A percentile compares a stretch with the other conserved stretches of the same genome.
phyloP scores from a whole-genome alignment of 139 green algal species.

The Desmodesmus armatus region DNA sequence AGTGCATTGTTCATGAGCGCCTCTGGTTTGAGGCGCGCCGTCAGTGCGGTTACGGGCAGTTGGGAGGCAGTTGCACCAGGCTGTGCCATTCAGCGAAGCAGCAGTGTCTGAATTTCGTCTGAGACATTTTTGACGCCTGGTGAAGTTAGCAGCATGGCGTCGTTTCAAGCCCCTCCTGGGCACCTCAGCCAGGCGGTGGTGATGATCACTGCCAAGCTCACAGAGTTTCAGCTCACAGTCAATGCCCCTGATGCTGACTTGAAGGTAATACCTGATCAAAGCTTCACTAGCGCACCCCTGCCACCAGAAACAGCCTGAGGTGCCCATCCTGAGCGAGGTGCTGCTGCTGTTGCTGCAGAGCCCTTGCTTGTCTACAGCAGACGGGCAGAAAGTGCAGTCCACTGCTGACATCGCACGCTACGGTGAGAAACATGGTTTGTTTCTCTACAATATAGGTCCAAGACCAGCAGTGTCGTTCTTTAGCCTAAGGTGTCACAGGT shows the following conservation, averaged over 20 bases:
- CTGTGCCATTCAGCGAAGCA: no score
- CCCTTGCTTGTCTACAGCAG: constrained; percentile 23
- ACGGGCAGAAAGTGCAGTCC: constrained; percentile 44
- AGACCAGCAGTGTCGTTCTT: background rate
- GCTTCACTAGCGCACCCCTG: no score
- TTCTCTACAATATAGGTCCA: background rate
- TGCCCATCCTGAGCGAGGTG: background rate
- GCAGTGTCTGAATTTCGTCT: no score
- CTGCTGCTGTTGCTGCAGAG: constrained; percentile 23
- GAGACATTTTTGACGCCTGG: no score
- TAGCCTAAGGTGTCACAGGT: background rate
- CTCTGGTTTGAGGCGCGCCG: no score
- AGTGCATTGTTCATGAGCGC: no score
- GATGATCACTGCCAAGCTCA: constrained; percentile 54
- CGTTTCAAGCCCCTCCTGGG: constrained; percentile 60
- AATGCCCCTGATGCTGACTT: constrained; percentile 64
- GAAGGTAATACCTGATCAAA: constrained; percentile 28
- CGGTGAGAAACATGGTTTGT: constrained; percentile 33
- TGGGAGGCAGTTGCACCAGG: no score
- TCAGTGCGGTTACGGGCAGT: no score
- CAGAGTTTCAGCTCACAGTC: constrained; percentile 54
- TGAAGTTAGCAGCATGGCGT: constrained; percentile 44
- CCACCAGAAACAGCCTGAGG: no score
- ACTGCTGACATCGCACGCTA: constrained; percentile 56
- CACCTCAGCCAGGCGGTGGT: constrained; percentile 58